A percentile compares a stretch with the other conserved stretches of the same genome.
Conservation (phyloP, 371 early-diverging fungal species). For the Blastocladiella emersonii region DNA sequence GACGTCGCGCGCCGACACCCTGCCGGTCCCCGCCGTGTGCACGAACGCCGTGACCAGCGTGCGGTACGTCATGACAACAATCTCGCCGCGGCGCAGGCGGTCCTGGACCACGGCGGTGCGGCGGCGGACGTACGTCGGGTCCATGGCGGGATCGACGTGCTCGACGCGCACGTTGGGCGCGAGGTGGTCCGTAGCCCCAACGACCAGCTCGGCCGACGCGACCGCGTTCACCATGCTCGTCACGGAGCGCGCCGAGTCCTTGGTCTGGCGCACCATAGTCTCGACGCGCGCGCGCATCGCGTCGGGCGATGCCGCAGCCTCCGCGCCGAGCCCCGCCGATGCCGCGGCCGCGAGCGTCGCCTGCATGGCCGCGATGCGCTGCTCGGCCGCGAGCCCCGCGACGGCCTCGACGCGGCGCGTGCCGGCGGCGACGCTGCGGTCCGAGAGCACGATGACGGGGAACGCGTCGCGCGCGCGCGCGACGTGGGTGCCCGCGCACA, state of each 20-base stretch:
- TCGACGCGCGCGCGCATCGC: background rate
- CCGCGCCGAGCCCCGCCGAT: no score
- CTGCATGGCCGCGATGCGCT: background rate
- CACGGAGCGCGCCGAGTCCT: background rate
- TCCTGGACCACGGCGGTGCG: background rate
- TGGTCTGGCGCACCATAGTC: background rate
- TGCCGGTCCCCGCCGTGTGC: background rate
- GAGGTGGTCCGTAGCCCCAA: no score
- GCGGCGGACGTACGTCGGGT: background rate
- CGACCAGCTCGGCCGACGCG: no score
- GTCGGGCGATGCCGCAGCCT: background rate
- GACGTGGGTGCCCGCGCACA: conserved; percentile 68
- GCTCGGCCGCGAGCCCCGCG: conserved; percentile 40
- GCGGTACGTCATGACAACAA: background rate
- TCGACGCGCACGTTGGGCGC: no score
- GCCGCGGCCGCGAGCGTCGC: background rate
- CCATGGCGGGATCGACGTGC: background rate
- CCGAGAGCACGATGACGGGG: conserved; percentile 54
- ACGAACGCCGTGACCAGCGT: background rate
- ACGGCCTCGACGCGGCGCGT: conserved; percentile 66
- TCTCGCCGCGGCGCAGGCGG: background rate
- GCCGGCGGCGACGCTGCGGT: conserved; percentile 57
- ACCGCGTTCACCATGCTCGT: background rate
- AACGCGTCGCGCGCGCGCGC: conserved; percentile 36
- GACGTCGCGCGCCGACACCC: background rate